phyloP scores from a whole-genome alignment of 2,329 filamentous ascomycete species.

The Epichloe sylvatica region DNA sequence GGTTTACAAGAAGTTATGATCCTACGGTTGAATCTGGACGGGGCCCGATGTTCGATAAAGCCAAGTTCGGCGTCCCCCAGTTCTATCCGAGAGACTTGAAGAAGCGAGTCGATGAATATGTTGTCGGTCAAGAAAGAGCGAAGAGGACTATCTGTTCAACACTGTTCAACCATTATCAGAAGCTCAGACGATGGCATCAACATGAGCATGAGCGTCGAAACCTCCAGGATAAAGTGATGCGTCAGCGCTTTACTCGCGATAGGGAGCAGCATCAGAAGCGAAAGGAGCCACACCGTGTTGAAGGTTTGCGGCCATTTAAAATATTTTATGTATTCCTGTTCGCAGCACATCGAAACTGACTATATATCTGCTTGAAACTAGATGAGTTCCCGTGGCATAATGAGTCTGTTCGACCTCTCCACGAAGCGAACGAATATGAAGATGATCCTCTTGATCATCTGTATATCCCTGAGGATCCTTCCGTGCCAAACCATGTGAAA shows the following conservation, averaged over 20 bases:
- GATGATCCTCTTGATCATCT: slow-evolving; percentile 27
- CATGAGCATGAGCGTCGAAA: slow-evolving; percentile 55
- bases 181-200: slow-evolving; percentile 63
- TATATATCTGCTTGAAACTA: slow-evolving; percentile 24
- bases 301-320: slow-evolving; percentile 43
- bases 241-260: slow-evolving; percentile 58
- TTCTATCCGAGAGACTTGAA: slow-evolving; percentile 62
- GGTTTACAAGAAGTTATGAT: slow-evolving; percentile 47
- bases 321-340: not conserved
- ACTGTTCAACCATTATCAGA: slow-evolving; percentile 94
- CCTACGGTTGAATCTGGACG: slow-evolving; percentile 37
- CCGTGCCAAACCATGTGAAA: slow-evolving; percentile 40
- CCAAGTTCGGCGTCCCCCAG: slow-evolving; percentile 43
- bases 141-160: slow-evolving; percentile 89
- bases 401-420: slow-evolving; percentile 30
- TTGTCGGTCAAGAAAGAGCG: slow-evolving; percentile 87
- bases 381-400: slow-evolving; percentile 42
- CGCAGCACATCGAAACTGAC: slow-evolving; percentile 9
- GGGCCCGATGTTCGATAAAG: slow-evolving; percentile 46
- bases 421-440: slow-evolving; percentile 21
- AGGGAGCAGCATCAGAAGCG: slow-evolving; percentile 40
- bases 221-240: slow-evolving; percentile 48
- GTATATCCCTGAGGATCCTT: slow-evolving; percentile 34
- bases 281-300: slow-evolving; percentile 56
- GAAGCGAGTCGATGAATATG: slow-evolving; percentile 84